Evolutionary conservation across 129 eudicot species (phyloP).

Genomic region (Tagetes erecta): DNA sequence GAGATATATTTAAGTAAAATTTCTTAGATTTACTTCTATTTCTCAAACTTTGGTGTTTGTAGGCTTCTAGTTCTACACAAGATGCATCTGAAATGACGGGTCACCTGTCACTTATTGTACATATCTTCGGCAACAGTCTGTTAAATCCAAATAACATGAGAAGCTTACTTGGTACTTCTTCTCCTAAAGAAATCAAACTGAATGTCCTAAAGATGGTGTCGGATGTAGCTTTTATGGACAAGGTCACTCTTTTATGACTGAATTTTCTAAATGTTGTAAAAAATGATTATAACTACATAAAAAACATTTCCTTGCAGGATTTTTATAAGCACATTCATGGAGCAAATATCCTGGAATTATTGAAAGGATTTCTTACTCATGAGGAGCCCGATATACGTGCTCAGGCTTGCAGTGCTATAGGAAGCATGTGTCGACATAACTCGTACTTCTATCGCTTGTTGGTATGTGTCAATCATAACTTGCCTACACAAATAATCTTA

Average conservation of each 20-base stretch:
- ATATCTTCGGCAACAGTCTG: constrained; percentile 71
- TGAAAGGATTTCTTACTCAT: constrained; percentile 66
- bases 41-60: constrained; percentile 16
- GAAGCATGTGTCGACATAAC: constrained; percentile 92
- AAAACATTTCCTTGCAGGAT: constrained; percentile 38
- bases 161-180: constrained; percentile 60
- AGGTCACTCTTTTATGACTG: constrained; percentile 43
- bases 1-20: constrained; percentile 2
- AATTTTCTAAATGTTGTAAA: neutral
- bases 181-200: constrained; percentile 76
- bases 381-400: constrained; percentile 84
- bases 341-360: constrained; percentile 58
- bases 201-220: constrained; percentile 77
- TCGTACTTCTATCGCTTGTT: constrained; percentile 66
- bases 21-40: constrained; percentile 14
- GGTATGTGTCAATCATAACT: constrained; percentile 39
- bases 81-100: constrained; percentile 73
- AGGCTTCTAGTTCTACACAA: constrained; percentile 56
- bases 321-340: constrained; percentile 68
- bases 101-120: constrained; percentile 60
- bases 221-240: constrained; percentile 89
- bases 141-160: constrained; percentile 62
- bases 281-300: neutral
- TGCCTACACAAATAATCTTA: neutral
- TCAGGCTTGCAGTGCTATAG: constrained; percentile 81